Evolutionary conservation across 495 filamentous ascomycete genomes (phyloP).

Genomic region (Podospora sp.): DNA sequence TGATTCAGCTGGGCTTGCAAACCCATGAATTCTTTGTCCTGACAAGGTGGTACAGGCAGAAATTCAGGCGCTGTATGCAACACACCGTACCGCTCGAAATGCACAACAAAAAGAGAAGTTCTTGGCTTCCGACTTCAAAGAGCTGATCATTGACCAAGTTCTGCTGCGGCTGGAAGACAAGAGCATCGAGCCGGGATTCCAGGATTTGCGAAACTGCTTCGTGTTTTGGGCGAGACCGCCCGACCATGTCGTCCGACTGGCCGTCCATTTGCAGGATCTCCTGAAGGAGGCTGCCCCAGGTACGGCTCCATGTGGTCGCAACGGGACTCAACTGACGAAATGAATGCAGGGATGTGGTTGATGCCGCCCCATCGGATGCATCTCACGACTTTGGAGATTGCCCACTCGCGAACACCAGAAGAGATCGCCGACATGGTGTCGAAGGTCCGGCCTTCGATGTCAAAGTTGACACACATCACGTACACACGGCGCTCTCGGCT

Average conservation of each 20-base stretch:
- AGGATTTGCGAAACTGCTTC: slow-evolving; percentile 77
- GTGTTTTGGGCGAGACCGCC: slow-evolving; percentile 88
- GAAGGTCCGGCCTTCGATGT: slow-evolving; percentile 50
- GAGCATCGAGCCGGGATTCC: slow-evolving; percentile 62
- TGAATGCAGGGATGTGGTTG: slow-evolving; percentile 72
- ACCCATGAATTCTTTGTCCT: neutral
- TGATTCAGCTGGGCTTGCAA: no score
- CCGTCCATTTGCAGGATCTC: slow-evolving; percentile 66
- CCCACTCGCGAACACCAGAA: slow-evolving; percentile 63
- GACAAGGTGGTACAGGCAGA: slow-evolving; percentile 50
- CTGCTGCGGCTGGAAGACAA: slow-evolving; percentile 66
- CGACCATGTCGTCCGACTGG: slow-evolving; percentile 63
- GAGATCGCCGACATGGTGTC: slow-evolving; percentile 65
- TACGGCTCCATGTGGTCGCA: slow-evolving; percentile 40
- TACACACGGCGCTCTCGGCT: slow-evolving; percentile 67
- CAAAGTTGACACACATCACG: slow-evolving; percentile 63
- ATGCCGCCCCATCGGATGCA: slow-evolving; percentile 78
- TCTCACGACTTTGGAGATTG: slow-evolving; percentile 82
- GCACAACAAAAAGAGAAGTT: slow-evolving; percentile 69
- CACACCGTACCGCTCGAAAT: slow-evolving; percentile 74
- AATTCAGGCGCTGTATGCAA: slow-evolving; percentile 72
- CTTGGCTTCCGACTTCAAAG: slow-evolving; percentile 65
- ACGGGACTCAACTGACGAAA: neutral
- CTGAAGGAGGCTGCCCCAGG: slow-evolving; percentile 65
- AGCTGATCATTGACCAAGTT: slow-evolving; percentile 74